Evolutionary conservation across 139 green algal genomes (phyloP).

Genomic region (Chloropicon primus): DNA sequence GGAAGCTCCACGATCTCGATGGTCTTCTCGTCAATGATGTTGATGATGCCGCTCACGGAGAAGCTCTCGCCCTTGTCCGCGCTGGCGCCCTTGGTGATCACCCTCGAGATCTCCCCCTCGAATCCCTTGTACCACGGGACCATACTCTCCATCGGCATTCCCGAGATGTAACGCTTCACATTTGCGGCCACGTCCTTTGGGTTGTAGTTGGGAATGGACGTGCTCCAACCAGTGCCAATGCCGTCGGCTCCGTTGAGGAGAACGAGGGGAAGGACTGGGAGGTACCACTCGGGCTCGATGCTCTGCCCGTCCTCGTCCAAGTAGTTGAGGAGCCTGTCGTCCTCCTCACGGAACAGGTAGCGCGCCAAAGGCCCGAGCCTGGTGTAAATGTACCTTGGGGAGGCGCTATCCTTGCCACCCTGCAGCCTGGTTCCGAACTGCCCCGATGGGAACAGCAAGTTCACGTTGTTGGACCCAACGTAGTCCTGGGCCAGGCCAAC

Average conservation of each 20-base stretch:
- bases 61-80: conserved; percentile 44
- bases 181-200: conserved; percentile 82
- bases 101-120: conserved; percentile 21
- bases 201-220: conserved; percentile 94
- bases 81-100: conserved; percentile 46
- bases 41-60: conserved; percentile 47
- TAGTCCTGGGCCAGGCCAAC: conserved; percentile 86
- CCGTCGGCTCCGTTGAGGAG: conserved; percentile 95
- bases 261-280: conserved; percentile 26
- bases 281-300: conserved; percentile 88
- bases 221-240: conserved; percentile 97
- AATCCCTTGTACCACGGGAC: conserved; percentile 78
- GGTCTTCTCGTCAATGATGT: conserved; percentile 38
- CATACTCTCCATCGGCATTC: conserved; percentile 59
- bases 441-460: conserved; percentile 70
- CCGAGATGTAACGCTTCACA: conserved; percentile 65
- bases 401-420: conserved; percentile 91
- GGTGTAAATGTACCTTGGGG: conserved; percentile 94
- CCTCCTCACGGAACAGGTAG: conserved; percentile 75
- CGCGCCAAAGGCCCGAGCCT: conserved; percentile 64
- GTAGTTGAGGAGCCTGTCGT: conserved; percentile 87
- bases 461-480: conserved; percentile 97
- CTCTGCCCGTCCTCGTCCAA: conserved; percentile 88
- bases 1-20: conserved; percentile 93
- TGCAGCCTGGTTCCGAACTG: conserved; percentile 75